Evolutionary conservation across 225 moss, liverwort and hornwort genomes (phyloP).

Genomic region (Thuidium tamariscinum): DNA sequence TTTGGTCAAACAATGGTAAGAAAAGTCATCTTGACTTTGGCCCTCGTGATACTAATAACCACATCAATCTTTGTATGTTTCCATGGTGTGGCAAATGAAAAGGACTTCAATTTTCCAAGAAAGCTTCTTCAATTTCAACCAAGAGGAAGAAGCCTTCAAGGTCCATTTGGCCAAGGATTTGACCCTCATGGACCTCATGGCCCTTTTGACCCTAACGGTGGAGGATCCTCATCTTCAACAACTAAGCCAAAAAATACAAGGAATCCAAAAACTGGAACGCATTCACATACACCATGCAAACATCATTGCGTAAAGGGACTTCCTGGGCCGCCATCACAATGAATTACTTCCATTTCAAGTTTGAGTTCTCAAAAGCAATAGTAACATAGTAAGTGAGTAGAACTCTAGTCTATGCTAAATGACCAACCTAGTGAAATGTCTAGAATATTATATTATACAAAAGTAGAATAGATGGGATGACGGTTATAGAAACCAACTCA

Average conservation of each 20-base stretch:
- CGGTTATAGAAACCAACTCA: neutral
- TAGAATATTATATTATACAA: neutral
- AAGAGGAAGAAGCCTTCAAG: neutral
- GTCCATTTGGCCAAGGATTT: neutral
- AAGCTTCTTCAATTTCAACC: neutral
- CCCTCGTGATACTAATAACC: too few species aligned
- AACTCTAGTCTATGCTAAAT: neutral
- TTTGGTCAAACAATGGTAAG: accelerated
- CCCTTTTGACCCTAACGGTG: neutral
- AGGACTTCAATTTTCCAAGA: accelerated
- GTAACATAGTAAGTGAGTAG: neutral
- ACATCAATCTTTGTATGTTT: accelerated
- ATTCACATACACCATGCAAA: neutral
- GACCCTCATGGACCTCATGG: neutral
- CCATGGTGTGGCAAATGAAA: accelerated
- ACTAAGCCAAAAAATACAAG: accelerated
- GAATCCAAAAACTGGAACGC: neutral
- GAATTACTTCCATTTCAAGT: neutral
- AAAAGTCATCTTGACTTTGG: neutral
- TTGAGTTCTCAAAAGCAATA: too few species aligned
- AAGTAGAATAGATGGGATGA: neutral
- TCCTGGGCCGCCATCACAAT: neutral
- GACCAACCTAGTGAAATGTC: neutral
- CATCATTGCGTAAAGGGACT: neutral
- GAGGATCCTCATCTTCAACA: accelerated